Evolutionary conservation across 1,284 basidiomycete genomes (phyloP), one percentile per base, ranked within the genome.

Genomic region (Cryptococcus sp.): DNA sequence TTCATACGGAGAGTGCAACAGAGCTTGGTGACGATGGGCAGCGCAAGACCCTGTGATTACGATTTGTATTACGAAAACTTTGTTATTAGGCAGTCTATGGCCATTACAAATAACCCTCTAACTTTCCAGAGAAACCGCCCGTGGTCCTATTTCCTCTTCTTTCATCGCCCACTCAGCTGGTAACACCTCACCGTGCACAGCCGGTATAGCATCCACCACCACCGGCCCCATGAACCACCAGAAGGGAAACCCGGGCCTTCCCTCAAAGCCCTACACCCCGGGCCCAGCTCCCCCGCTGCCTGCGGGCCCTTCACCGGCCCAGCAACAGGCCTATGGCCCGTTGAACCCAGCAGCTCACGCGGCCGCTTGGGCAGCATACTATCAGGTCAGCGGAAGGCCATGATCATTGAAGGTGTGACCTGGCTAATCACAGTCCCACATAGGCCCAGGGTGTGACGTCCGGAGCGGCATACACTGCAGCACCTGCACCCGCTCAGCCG

Each of bases 281-380:
- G 81, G 80, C 20, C 83, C 79, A 0, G 79, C 76, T 16, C 80
- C 77, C 13, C 77, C 71, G 5, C 69, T 72, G 5, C 78, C 75
- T 2, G 54, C 63, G 18, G 70, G 65, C 1, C 71, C 70, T 7
- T 76, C 70, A 12, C 79, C 78, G 36, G 80, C 79, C 21, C 80
- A 81, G 73, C 86, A 87, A 52, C 57, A 62, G 16, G 59, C 59
- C 24, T 62, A 64, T 46, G 64, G 66, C 35, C 63, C 65, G 48
- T 45, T 50, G 12, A 61, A 60, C 24, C 53, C 61, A 44, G 59
- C 61, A 12, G 71, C 71, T 20, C 71, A 73, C 54, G 72, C 71
- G 1, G 74, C 74, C 2, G 74, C 74, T 7, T 76, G 74, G 74
- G 71, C 72, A 12, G 74, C 74, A 3, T 76, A 76, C 57, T 76